phyloP scores from a whole-genome alignment of 176 grass and related monocot species.

The Aechmea fasciata region DNA sequence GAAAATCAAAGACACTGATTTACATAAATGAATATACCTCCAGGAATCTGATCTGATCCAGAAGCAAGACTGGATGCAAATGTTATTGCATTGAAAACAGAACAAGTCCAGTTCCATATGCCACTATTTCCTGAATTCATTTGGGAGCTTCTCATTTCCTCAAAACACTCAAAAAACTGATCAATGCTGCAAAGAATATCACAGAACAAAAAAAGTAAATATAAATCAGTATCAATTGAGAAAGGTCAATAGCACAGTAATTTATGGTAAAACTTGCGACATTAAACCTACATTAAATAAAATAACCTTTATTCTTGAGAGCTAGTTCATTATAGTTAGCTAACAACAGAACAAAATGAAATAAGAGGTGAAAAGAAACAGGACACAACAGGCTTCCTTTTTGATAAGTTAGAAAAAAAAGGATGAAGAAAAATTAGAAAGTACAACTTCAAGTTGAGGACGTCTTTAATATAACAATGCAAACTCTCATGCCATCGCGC shows the following conservation, averaged over 20 bases:
- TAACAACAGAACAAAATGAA: too few relatives aligned
- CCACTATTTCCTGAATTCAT: constrained; percentile 58
- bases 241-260: background rate
- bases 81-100: constrained; percentile 91
- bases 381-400: too few relatives aligned
- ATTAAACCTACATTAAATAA: too few relatives aligned
- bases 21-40: constrained; percentile 40
- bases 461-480: too few relatives aligned
- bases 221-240: background rate
- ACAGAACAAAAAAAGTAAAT: background rate
- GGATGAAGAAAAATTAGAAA: too few relatives aligned
- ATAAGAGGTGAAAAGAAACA: too few relatives aligned
- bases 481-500: too few relatives aligned
- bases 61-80: constrained; percentile 86
- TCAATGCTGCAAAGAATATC: constrained; percentile 69
- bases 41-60: constrained; percentile 68
- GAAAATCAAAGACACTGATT: constrained; percentile 2
- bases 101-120: constrained; percentile 99
- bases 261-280: background rate
- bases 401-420: too few relatives aligned
- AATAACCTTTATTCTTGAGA: too few relatives aligned
- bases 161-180: constrained; percentile 99
- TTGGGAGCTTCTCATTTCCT: constrained; percentile 82
- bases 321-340: too few relatives aligned
- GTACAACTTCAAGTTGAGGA: too few relatives aligned